Evolutionary conservation across 2,329 filamentous ascomycete genomes (phyloP).

Genomic region (Nothopassalora personata): DNA sequence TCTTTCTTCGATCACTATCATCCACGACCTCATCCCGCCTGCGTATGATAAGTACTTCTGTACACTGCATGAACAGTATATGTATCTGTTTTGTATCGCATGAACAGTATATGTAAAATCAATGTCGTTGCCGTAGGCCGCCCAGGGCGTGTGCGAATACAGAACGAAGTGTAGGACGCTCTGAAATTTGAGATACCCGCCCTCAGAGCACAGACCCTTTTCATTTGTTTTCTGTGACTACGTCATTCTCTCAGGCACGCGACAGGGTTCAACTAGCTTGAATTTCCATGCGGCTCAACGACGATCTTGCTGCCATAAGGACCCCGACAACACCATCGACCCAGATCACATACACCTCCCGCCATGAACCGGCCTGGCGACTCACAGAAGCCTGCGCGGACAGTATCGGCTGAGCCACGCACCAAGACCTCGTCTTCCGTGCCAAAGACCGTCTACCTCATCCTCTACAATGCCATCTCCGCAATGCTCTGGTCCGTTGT

Average conservation of each 20-base stretch:
- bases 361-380: conserved; percentile 26
- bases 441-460: conserved; percentile 55
- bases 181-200: no score
- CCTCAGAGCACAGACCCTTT: no score
- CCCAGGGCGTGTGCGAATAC: no score
- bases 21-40: not conserved
- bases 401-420: conserved; percentile 1
- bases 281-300: not conserved
- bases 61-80: no score
- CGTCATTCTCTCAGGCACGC: not conserved
- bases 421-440: conserved; percentile 27
- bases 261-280: not conserved
- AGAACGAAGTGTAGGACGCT: no score
- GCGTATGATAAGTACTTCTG: no score
- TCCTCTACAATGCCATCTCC: conserved; percentile 77
- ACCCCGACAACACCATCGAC: not conserved
- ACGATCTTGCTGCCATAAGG: not conserved
- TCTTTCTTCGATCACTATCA: not conserved
- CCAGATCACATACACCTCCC: not conserved
- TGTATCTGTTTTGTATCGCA: no score
- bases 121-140: no score
- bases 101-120: no score
- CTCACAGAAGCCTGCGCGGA: conserved; percentile 20
- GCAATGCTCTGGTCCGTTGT: conserved; percentile 73
- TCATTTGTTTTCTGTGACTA: not conserved